phyloP scores from a whole-genome alignment of 805 yeast species.

The Yarrowia osloensis region DNA sequence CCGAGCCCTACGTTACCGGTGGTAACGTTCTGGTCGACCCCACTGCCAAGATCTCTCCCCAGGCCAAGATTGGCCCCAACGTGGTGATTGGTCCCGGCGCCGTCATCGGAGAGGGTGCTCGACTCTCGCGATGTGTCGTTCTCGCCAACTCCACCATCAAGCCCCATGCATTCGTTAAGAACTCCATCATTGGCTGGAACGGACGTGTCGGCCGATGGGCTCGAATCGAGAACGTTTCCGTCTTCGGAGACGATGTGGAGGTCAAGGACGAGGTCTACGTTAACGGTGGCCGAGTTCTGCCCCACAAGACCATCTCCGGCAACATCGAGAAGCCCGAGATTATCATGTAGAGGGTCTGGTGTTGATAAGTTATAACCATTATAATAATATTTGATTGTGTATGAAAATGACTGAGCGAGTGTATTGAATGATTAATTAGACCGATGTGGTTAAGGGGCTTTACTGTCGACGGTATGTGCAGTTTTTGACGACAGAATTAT shows the following conservation, averaged over 20 bases:
- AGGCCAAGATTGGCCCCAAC: slow-evolving; percentile 96
- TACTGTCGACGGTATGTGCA: too few relatives aligned
- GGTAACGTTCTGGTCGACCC: slow-evolving; percentile 95
- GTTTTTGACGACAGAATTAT: too few relatives aligned
- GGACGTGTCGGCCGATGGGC: slow-evolving; percentile 99
- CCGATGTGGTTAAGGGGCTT: too few relatives aligned
- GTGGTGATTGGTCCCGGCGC: slow-evolving; percentile 98
- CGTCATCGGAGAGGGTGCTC: slow-evolving; percentile 95
- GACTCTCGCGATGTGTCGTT: slow-evolving; percentile 93
- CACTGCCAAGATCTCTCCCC: slow-evolving; percentile 86
- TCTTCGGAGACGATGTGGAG: slow-evolving; percentile 98
- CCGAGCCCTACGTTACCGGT: slow-evolving; percentile 75
- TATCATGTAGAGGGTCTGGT: slow-evolving; percentile 68
- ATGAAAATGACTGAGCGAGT: neutral
- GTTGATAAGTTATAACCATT: slow-evolving; percentile 25
- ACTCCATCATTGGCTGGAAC: slow-evolving; percentile 99
- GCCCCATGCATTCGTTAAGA: slow-evolving; percentile 97
- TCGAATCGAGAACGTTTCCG: slow-evolving; percentile 96
- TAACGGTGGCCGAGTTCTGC: slow-evolving; percentile 98
- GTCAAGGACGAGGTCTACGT: slow-evolving; percentile 98
- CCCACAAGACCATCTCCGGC: slow-evolving; percentile 94
- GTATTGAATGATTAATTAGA: too few relatives aligned
- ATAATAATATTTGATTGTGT: slow-evolving; percentile 20
- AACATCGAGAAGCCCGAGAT: slow-evolving; percentile 97
- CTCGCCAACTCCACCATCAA: slow-evolving; percentile 87